Percentiles rank a stretch among this genome's conserved stretches.
phyloP scores from a whole-genome alignment of 2,329 filamentous ascomycete genomes.

The Fusarium hainanense region DNA sequence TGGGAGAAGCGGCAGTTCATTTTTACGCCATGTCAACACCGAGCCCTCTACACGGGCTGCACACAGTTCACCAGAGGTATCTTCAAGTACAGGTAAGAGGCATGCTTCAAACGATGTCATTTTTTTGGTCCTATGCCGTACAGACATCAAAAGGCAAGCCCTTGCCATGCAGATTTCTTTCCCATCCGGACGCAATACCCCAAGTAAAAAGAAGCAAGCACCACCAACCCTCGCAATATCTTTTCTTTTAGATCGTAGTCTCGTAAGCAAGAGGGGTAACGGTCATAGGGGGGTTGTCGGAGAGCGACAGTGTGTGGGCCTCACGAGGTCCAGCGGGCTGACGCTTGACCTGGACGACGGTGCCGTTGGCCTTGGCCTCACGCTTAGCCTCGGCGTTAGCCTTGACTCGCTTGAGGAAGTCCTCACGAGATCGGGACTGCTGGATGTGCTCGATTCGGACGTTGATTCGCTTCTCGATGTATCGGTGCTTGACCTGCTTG shows the following conservation, averaged over 20 bases:
- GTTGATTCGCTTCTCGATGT: conserved; percentile 99
- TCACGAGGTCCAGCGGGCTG: conserved; percentile 83
- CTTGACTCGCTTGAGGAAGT: conserved; percentile 97
- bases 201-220: conserved; percentile 56
- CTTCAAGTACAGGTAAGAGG: conserved; percentile 36
- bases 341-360: conserved; percentile 92
- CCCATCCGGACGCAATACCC: conserved; percentile 58
- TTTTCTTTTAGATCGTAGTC: conserved; percentile 86
- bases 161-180: conserved; percentile 58
- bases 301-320: conserved; percentile 80
- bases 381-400: conserved; percentile 91
- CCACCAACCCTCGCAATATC: conserved; percentile 45
- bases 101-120: conserved; percentile 50
- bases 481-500: conserved; percentile 99
- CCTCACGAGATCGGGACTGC: conserved; percentile 94
- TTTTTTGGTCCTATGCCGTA: conserved; percentile 53
- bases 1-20: conserved; percentile 20
- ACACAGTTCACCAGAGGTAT: conserved; percentile 39
- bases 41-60: conserved; percentile 5
- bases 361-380: conserved; percentile 90
- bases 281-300: conserved; percentile 89
- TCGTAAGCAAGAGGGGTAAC: conserved; percentile 94
- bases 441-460: conserved; percentile 97
- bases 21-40: conserved; percentile 12
- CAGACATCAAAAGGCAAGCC: conserved; percentile 57